These are phyloP conservation scores for Ophiorrhiza pumila DNA, from an alignment of 257 asterid genomes.

Conservation along the genomic window DNA sequence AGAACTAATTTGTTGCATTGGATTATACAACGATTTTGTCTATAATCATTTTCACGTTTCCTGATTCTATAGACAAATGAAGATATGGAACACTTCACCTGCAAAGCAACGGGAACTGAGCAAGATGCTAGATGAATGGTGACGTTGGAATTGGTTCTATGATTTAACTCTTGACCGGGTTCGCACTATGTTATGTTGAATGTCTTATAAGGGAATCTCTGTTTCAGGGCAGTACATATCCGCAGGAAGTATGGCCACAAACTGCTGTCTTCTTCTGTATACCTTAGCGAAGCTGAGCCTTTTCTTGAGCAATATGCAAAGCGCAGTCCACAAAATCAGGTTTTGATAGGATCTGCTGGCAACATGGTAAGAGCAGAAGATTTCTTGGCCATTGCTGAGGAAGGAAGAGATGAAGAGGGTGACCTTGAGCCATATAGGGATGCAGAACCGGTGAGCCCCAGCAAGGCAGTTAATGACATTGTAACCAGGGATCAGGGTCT, in stretches of 20 bases:
- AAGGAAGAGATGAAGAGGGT: conserved; percentile 86
- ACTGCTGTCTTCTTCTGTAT: conserved; percentile 66
- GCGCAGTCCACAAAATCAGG: conserved; percentile 85
- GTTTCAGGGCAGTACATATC: conserved; percentile 74
- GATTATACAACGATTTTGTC: no score
- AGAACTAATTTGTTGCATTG: background rate
- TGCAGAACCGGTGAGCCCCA: conserved; percentile 44
- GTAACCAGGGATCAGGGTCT: conserved; percentile 80
- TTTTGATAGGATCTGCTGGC: conserved; percentile 91
- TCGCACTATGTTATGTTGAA: conserved; percentile 10
- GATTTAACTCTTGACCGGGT: conserved; percentile 16
- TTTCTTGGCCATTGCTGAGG: conserved; percentile 72
- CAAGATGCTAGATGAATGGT: conserved; percentile 98
- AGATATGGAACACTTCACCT: conserved; percentile 93
- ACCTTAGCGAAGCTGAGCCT: conserved; percentile 94
- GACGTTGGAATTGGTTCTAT: conserved; percentile 29
- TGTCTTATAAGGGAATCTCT: conserved; percentile 9
- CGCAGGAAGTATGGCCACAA: conserved; percentile 75
- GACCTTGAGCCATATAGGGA: conserved; percentile 70
- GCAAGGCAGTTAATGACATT: conserved; percentile 49
- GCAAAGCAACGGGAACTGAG: conserved; percentile 76
- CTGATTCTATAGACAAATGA: conserved; percentile 75
- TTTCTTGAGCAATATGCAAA: conserved; percentile 92
- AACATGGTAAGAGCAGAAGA: conserved; percentile 79
- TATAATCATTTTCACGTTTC: background rate